Evolutionary conservation across 1,139 yeast genomes (phyloP), one percentile per base, ranked within the genome.

Genomic region (Wickerhamiella pararugosa): DNA sequence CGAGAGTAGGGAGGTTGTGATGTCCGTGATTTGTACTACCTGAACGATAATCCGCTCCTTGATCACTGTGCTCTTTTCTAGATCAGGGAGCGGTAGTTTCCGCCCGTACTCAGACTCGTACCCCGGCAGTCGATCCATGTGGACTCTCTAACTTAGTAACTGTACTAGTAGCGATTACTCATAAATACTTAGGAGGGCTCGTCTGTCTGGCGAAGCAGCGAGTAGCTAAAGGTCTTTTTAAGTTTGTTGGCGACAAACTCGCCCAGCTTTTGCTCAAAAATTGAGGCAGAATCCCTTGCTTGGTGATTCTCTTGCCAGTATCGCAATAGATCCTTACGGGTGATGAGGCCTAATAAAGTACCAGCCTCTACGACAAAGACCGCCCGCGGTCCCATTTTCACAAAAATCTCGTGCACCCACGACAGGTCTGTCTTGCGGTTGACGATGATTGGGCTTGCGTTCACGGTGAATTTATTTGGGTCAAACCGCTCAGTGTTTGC

Each of bases 371-470:
- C 80, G 0, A 86, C 78, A 39, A 81, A 65, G 1, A 90, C 69
- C 33, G 76, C 70, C 33, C 84, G 66, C 4, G 96, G 94, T 0
- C 97, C 96, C 33, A 86, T 58, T 50, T 80, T 78, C 45, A 75
- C 71, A 58, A 90, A 90, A 15, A 83, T 64, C 38, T 79, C 81
- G 46, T 78, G 64, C 2, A 79, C 71, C 34, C 72, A 69, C 49
- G 79, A 82, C 32, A 86, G 62, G 0, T 81, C 69, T 0, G 78
- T 66, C 30, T 63, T 58, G 1, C 73, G 60, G 41, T 70, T 65
- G 0, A 83, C 75, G 0, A 75, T 69, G 15, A 86, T 58, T 2
- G 94, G 93, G 9, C 84, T 73, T 25, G 59, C 54, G 51, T 79
- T 75, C 28, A 80, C 70, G 68, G 0, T 92, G 92, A 40, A 79